These are phyloP conservation scores for Cydonia oblonga DNA, from an alignment of 331 rosid species.

Conservation along the genomic window DNA sequence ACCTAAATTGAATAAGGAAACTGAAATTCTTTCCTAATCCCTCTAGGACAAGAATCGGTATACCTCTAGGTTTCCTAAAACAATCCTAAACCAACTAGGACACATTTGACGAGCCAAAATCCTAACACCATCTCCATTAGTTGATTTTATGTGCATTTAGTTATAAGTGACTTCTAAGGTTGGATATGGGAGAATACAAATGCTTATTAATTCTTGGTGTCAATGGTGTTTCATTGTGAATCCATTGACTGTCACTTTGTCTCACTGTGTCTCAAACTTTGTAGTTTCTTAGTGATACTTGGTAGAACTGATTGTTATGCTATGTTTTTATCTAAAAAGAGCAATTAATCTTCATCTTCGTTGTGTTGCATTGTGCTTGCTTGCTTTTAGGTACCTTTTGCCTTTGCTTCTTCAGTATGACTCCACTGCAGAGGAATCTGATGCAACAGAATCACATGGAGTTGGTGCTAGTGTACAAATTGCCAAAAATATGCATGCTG, in stretches of 20 bases:
- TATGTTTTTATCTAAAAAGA: neutral
- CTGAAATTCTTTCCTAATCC: too few relatives aligned
- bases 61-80: too few relatives aligned
- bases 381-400: conserved; percentile 64
- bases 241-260: neutral
- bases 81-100: too few relatives aligned
- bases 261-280: neutral
- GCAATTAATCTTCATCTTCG: neutral
- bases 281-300: neutral
- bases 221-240: neutral
- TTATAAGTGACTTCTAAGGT: neutral
- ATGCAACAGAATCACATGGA: conserved; percentile 74
- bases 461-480: conserved; percentile 96
- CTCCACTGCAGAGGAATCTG: conserved; percentile 89
- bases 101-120: too few relatives aligned
- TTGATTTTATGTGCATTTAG: neutral
- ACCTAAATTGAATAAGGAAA: too few relatives aligned
- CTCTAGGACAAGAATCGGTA: too few relatives aligned
- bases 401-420: conserved; percentile 96
- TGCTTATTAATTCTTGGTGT: neutral
- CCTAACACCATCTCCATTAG: too few relatives aligned
- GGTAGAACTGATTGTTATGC: neutral
- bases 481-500: conserved; percentile 87
- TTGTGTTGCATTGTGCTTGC: conserved; percentile 10
- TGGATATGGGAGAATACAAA: neutral